phyloP scores from a whole-genome alignment of 805 yeast genomes.

The Helenozyma baotianmanensis region DNA sequence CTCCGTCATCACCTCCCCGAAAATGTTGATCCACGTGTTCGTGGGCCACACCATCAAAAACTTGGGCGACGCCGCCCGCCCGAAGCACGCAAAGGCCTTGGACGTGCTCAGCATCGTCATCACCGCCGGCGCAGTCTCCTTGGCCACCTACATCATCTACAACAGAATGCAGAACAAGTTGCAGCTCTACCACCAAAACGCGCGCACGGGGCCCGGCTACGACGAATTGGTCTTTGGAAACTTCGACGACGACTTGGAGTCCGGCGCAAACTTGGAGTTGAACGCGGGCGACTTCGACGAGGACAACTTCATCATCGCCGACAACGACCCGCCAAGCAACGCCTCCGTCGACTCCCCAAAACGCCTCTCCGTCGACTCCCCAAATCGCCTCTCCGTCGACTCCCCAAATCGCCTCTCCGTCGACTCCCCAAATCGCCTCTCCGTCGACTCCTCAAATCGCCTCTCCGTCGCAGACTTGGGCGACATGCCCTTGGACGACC shows the following conservation, averaged over 20 bases:
- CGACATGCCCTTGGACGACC: too few relatives aligned
- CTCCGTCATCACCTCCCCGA: conserved; percentile 75
- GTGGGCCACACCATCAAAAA: conserved; percentile 71
- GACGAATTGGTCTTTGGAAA: conserved; percentile 37
- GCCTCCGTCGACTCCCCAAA: too few relatives aligned
- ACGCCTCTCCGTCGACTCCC: too few relatives aligned
- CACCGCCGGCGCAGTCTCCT: conserved; percentile 49
- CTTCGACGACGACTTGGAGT: conserved; percentile 35
- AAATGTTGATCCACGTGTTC: conserved; percentile 68
- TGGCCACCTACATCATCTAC: conserved; percentile 68
- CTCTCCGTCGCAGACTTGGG: too few relatives aligned
- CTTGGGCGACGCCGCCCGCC: conserved; percentile 54
- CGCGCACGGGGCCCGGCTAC: conserved; percentile 13
- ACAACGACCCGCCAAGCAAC: too few relatives aligned
- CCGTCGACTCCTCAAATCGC: too few relatives aligned
- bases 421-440: too few relatives aligned
- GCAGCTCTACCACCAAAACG: conserved; percentile 21
- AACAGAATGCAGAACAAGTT: conserved; percentile 43
- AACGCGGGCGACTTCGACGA: conserved; percentile 35
- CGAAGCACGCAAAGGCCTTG: conserved; percentile 47
- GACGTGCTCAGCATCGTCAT: conserved; percentile 59
- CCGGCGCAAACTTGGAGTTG: conserved; percentile 29
- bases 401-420: too few relatives aligned
- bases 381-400: too few relatives aligned
- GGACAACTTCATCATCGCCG: conserved; percentile 38